Evolutionary conservation across 768 basidiomycete genomes (phyloP).

Genomic region (Boletus sensibilis): DNA sequence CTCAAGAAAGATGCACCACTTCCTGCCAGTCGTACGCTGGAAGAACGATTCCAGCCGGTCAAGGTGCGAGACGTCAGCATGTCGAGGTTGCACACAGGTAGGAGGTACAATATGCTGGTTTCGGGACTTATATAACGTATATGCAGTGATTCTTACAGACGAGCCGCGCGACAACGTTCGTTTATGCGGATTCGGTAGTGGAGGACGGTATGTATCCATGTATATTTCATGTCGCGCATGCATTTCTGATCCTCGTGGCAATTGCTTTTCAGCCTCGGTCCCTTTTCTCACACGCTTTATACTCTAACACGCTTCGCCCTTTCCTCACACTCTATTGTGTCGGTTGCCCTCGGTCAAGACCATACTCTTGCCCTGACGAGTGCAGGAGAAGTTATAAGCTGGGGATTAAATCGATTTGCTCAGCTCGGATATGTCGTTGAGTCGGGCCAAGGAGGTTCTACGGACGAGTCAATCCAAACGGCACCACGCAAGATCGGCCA

Average conservation of each 20-base stretch:
- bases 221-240: background rate
- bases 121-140: background rate
- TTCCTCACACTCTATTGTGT: constrained; percentile 53
- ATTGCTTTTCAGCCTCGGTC: constrained; percentile 56
- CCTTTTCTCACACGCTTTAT: constrained; percentile 76
- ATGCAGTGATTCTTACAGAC: constrained; percentile 60
- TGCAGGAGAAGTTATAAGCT: constrained; percentile 80
- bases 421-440: constrained; percentile 90
- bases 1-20: constrained; percentile 17
- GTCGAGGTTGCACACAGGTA: constrained; percentile 88
- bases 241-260: background rate
- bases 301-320: constrained; percentile 59
- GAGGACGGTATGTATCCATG: constrained; percentile 62
- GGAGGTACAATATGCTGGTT: constrained; percentile 7
- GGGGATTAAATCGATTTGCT: constrained; percentile 87
- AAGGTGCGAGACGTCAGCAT: constrained; percentile 68
- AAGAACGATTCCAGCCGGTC: constrained; percentile 59
- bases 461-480: constrained; percentile 75
- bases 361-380: constrained; percentile 87
- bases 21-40: constrained; percentile 25
- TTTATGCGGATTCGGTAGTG: constrained; percentile 86
- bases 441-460: constrained; percentile 38
- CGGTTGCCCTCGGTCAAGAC: constrained; percentile 88
- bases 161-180: constrained; percentile 73
- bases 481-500: constrained; percentile 74